Evolutionary conservation across 164 flowering plant genomes (phyloP), one percentile per base, ranked within the genome.

Genomic region (Annona squamosa): DNA sequence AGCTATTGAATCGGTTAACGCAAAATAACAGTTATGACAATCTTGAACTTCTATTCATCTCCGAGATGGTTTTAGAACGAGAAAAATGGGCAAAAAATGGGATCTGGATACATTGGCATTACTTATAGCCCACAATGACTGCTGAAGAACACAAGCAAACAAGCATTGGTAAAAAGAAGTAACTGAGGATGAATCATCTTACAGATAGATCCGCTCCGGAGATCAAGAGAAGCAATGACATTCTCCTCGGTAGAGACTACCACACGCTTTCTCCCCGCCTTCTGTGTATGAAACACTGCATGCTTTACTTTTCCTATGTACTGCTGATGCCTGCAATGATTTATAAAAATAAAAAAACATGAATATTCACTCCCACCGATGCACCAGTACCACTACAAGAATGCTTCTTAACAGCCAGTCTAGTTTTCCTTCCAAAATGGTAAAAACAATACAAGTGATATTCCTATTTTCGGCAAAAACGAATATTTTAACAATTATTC

Each of bases 161-260:
- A 41, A 43, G 16, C 37, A 42, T 3, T 41, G 9, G 13, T 0
- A 12, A 66, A 13, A 13, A 1, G 9, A 41, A 12, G 3, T 66
- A 13, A 2, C 42, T 43, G 2, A n/a, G 45, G 42, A 52, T 16
- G 13, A 10, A 37, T 41, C 4, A 18, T 82, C 97, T 71, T 74
- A 94, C 99, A 93, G 62, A 95, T 90, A 70, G 89, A 93, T 44
- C 99, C 98, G 6, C 80, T 87, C 3, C 99, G 90, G 71, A 95
- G 99, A 88, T 95, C 99, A 71, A 95, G 90, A 4, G 97, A 93
- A 0, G 99, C 98, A 19, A 95, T 72, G n/a, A 88, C 96, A 70
- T 93, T 95, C 86, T 93, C 97, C 76, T 95, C 96, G 1, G 97
- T 95, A 48, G 98, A 86, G 3, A 95, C 98, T 2, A 95, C 79